phyloP scores from a whole-genome alignment of 208 protist species.

The Crithidia thermophila region DNA sequence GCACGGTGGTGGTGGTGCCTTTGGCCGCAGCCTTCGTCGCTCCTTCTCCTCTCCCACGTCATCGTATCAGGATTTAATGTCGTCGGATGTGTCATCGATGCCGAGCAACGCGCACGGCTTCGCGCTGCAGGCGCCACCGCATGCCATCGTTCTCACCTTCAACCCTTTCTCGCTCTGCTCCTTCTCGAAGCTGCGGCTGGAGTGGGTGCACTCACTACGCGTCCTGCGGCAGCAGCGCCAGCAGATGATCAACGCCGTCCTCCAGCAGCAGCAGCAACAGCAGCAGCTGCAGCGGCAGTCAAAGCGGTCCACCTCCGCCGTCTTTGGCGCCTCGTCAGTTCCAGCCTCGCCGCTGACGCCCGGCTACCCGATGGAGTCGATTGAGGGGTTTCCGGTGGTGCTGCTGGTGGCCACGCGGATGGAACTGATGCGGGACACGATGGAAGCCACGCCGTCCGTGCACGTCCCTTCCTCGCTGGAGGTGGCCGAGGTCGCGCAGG shows the following conservation, averaged over 20 bases:
- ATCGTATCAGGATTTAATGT: conserved; percentile 1
- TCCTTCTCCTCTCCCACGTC: background rate
- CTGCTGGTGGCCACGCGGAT: conserved; percentile 42
- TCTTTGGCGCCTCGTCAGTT: background rate
- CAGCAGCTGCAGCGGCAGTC: background rate
- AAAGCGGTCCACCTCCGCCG: conserved; percentile 1
- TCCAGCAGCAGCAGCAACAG: conserved; percentile 5
- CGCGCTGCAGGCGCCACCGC: conserved; percentile 23
- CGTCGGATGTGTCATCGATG: conserved; percentile 5
- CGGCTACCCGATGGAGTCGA: background rate
- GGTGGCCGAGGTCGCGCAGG: conserved; percentile 39
- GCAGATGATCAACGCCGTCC: background rate
- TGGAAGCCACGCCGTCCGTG: conserved; percentile 38
- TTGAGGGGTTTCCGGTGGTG: conserved; percentile 24
- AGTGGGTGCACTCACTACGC: conserved; percentile 32
- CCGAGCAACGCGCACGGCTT: background rate
- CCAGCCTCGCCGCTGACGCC: conserved; percentile 8
- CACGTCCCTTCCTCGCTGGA: conserved; percentile 28
- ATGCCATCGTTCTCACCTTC: conserved; percentile 37
- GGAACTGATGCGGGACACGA: conserved; percentile 40
- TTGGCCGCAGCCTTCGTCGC: background rate
- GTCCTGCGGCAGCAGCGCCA: conserved; percentile 18
- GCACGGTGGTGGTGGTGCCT: too few species aligned
- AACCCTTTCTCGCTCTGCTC: conserved; percentile 39
- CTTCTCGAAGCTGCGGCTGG: conserved; percentile 36